These are phyloP conservation scores for Phytopythium mirpurense DNA, from an alignment of 352 stramenopile genomes.

Conservation along the genomic window DNA sequence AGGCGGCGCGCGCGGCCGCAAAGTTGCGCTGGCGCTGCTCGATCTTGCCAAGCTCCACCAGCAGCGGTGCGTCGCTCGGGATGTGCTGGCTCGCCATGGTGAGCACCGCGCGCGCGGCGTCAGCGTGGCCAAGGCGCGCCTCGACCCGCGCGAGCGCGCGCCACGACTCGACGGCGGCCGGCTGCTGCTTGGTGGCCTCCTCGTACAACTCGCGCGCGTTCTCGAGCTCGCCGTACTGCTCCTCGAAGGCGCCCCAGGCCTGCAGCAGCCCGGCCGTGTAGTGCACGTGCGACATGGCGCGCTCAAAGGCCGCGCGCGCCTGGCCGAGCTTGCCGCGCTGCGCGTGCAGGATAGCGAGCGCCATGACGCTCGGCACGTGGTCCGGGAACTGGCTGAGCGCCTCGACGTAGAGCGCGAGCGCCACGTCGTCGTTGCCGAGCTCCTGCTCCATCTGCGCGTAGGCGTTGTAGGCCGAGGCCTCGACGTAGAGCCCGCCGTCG, in stretches of 20 bases:
- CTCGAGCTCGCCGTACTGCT: constrained; percentile 57
- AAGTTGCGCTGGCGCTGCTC: constrained; percentile 69
- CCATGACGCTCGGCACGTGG: constrained; percentile 77
- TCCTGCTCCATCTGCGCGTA: constrained; percentile 85
- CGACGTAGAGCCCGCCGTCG: constrained; percentile 63
- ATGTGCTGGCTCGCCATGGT: constrained; percentile 63
- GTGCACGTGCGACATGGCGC: constrained; percentile 45
- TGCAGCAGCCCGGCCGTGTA: constrained; percentile 53
- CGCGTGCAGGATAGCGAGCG: constrained; percentile 60
- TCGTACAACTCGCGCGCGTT: constrained; percentile 72
- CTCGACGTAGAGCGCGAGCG: constrained; percentile 56
- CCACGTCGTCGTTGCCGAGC: constrained; percentile 62
- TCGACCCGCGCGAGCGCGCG: constrained; percentile 62
- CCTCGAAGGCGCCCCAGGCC: constrained; percentile 74
- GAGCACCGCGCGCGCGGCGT: constrained; percentile 61
- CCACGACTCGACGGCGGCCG: constrained; percentile 65
- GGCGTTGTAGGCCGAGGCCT: constrained; percentile 74
- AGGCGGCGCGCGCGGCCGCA: constrained; percentile 45
- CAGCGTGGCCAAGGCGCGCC: constrained; percentile 46
- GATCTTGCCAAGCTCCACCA: constrained; percentile 78
- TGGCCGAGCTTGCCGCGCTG: constrained; percentile 36
- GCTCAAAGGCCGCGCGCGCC: constrained; percentile 64
- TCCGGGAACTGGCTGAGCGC: constrained; percentile 55
- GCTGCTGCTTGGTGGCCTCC: constrained; percentile 63
- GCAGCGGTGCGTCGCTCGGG: constrained; percentile 54